A percentile compares a stretch with the other conserved stretches of the same genome.
Conservation (phyloP, 1,139 yeast genomes). For the Pichia sp. region DNA sequence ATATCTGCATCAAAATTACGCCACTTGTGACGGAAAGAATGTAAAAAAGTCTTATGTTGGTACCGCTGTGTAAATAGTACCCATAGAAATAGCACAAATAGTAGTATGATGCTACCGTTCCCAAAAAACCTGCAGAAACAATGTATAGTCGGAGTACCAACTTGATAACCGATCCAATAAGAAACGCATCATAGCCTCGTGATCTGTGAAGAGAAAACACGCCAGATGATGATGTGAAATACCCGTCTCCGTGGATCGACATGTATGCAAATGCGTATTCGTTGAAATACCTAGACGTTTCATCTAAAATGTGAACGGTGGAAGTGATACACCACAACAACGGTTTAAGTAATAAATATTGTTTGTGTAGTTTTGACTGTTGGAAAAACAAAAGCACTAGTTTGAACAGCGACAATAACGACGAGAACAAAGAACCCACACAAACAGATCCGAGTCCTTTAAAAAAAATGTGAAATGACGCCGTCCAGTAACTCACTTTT, state of each 20-base stretch:
- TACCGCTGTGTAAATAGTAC: no score
- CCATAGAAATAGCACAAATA: not conserved
- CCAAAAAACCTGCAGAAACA: constrained; percentile 44
- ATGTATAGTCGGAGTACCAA: constrained; percentile 73
- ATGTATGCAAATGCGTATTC: constrained; percentile 84
- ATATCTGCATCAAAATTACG: constrained; percentile 52
- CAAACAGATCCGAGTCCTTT: constrained; percentile 87
- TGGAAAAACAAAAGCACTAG: constrained; percentile 9
- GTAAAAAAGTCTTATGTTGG: not conserved
- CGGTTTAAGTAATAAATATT: constrained; percentile 28
- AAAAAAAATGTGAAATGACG: constrained; percentile 72
- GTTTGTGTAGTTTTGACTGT: constrained; percentile 14
- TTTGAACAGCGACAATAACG: constrained; percentile 52
- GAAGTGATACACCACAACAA: constrained; percentile 59
- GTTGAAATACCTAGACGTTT: constrained; percentile 56
- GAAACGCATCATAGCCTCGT: constrained; percentile 54
- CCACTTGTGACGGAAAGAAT: constrained; percentile 61
- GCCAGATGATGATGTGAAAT: constrained; percentile 66
- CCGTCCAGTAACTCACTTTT: constrained; percentile 65
- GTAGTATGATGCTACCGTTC: constrained; percentile 1
- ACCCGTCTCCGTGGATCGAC: constrained; percentile 77
- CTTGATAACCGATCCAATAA: constrained; percentile 73
- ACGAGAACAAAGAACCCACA: constrained; percentile 76
- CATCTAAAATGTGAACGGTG: constrained; percentile 25
- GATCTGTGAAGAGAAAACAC: constrained; percentile 67